phyloP scores from a whole-genome alignment of 768 basidiomycete genomes.

The Boletus tylopilopsis region DNA sequence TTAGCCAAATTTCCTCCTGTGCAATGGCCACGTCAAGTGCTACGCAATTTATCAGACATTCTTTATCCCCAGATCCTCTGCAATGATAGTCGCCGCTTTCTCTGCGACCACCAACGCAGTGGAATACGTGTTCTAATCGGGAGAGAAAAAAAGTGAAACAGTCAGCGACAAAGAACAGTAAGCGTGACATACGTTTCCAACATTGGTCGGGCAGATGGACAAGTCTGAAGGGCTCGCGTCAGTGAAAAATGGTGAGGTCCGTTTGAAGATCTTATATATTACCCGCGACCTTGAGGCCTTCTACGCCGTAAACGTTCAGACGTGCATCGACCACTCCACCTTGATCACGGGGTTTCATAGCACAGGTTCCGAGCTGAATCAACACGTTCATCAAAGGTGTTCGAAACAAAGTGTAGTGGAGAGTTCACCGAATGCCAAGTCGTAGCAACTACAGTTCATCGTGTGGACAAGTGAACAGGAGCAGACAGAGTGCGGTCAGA shows the following conservation, averaged over 20 bases:
- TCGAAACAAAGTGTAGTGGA: not conserved
- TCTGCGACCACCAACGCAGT: slow-evolving; percentile 17
- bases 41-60: not conserved
- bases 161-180: not conserved
- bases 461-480: not conserved
- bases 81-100: slow-evolving; percentile 15
- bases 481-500: not conserved
- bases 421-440: not conserved
- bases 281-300: not conserved
- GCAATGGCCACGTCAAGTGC: not conserved
- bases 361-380: not conserved
- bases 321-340: not conserved
- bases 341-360: not conserved
- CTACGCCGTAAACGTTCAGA: not conserved
- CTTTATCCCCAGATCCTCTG: slow-evolving; percentile 5
- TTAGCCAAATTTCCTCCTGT: not conserved
- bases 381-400: not conserved
- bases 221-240: not conserved
- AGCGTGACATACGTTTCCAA: slow-evolving; percentile 1
- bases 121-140: slow-evolving; percentile 13
- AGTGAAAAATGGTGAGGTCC: not conserved
- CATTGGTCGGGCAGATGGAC: slow-evolving; percentile 3
- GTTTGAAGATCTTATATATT: not conserved
- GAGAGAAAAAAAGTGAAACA: not conserved
- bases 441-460: not conserved